A percentile compares a stretch with the other conserved stretches of the same genome.
phyloP scores from a whole-genome alignment of 2,329 filamentous ascomycete species.

The Pseudogymnoascus sp. region DNA sequence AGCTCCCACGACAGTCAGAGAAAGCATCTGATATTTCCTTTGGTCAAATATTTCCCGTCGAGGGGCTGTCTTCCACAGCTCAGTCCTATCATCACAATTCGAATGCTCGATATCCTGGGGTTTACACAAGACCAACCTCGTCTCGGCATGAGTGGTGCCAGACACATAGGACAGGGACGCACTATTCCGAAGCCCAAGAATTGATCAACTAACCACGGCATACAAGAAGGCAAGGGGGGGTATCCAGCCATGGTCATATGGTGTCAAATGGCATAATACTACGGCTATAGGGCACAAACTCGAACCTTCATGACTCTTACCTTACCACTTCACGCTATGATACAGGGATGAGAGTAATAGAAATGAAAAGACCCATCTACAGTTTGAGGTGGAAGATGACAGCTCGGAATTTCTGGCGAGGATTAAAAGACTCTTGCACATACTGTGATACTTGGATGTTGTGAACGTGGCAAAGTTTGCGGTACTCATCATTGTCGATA shows the following conservation, averaged over 20 bases:
- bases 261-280: not conserved
- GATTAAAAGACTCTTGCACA: not conserved
- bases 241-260: not conserved
- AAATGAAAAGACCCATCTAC: not conserved
- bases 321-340: not conserved
- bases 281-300: not conserved
- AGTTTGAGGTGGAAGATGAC: not conserved
- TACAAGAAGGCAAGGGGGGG: not conserved
- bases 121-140: not conserved
- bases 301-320: not conserved
- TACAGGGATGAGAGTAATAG: not conserved
- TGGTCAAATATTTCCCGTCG: not conserved
- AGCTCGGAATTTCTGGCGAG: not conserved
- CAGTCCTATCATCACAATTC: not conserved
- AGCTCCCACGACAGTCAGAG: not conserved
- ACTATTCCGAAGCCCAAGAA: not conserved
- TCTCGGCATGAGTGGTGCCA: not conserved
- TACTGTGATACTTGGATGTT: not conserved
- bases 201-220: not conserved
- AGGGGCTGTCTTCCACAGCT: not conserved
- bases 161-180: not conserved
- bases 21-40: not conserved
- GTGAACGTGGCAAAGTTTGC: not conserved
- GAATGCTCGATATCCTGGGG: not conserved
- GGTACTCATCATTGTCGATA: not conserved